Conservation (phyloP, 2,329 filamentous ascomycete genomes). For the Colletotrichum siamense region DNA sequence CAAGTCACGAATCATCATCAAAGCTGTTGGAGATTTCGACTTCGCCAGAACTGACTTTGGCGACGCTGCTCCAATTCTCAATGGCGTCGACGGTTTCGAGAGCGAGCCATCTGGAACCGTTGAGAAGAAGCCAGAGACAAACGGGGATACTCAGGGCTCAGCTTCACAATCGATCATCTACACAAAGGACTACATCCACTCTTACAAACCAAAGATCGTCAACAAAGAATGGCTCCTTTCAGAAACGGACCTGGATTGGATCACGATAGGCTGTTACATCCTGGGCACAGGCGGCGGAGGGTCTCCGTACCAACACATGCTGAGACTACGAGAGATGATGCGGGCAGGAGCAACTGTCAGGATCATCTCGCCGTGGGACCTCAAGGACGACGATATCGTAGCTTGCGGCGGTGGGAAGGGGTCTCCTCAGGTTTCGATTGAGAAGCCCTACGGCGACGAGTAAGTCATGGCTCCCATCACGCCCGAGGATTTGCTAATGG, state of each 20-base stretch:
- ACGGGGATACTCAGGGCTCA: fast-evolving
- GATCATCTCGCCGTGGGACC: neutral
- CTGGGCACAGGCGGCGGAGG: slow-evolving; percentile 43
- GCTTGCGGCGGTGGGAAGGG: neutral
- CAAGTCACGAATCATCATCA: neutral
- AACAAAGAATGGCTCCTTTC: neutral
- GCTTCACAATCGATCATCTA: neutral
- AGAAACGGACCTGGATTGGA: slow-evolving; percentile 30
- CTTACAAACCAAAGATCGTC: neutral
- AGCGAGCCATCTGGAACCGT: neutral
- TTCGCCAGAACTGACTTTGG: neutral
- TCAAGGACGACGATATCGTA: neutral
- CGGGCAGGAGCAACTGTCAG: slow-evolving; percentile 54
- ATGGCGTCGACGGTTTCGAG: neutral
- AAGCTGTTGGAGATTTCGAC: neutral
- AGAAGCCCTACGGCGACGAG: neutral
- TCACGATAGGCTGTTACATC: slow-evolving; percentile 39
- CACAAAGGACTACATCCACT: neutral
- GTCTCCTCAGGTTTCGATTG: neutral
- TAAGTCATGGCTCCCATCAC: neutral
- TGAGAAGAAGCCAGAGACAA: neutral
- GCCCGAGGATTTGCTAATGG: too few relatives aligned
- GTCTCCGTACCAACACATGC: slow-evolving; percentile 40
- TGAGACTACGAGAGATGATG: slow-evolving; percentile 57
- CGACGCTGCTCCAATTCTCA: neutral